phyloP scores from a whole-genome alignment of 345 rosid species.

The Mercurialis annua region DNA sequence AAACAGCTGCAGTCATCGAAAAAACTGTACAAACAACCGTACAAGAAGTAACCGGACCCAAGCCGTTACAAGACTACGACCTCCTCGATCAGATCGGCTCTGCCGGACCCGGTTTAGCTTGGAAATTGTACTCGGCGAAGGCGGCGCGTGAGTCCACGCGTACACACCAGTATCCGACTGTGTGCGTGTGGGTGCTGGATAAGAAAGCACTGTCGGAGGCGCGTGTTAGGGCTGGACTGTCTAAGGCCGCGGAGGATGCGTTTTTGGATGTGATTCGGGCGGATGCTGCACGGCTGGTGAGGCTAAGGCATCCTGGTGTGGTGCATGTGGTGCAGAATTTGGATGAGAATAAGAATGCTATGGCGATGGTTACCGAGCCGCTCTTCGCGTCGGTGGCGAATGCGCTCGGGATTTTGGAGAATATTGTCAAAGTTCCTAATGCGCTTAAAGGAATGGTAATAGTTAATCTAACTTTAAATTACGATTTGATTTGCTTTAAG shows the following conservation, averaged over 20 bases:
- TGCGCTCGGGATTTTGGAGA: slow-evolving; percentile 81
- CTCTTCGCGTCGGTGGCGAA: slow-evolving; percentile 85
- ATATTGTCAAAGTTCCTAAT: slow-evolving; percentile 70
- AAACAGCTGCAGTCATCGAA: slow-evolving; percentile 93
- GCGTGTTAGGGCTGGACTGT: slow-evolving; percentile 67
- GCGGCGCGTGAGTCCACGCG: slow-evolving; percentile 68
- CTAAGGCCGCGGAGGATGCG: slow-evolving; percentile 82
- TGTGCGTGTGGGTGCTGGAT: slow-evolving; percentile 94
- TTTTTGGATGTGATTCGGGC: slow-evolving; percentile 81
- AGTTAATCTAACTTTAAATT: neutral
- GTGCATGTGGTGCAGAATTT: slow-evolving; percentile 95
- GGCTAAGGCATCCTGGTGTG: slow-evolving; percentile 96
- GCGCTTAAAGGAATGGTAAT: slow-evolving; percentile 84
- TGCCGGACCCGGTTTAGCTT: slow-evolving; percentile 93
- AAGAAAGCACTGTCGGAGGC: slow-evolving; percentile 78
- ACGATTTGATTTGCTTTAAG: neutral
- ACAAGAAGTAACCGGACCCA: slow-evolving; percentile 96
- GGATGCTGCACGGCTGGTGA: slow-evolving; percentile 71
- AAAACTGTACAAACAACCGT: slow-evolving; percentile 95
- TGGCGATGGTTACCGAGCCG: slow-evolving; percentile 99
- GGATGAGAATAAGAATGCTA: slow-evolving; percentile 87
- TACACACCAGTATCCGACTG: slow-evolving; percentile 80
- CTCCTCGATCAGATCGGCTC: slow-evolving; percentile 97
- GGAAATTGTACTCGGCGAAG: slow-evolving; percentile 83
- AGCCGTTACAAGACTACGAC: slow-evolving; percentile 84